A percentile compares a stretch with the other conserved stretches of the same genome.
Conservation (phyloP, 352 stramenopile species). For the Pythium insidiosum region DNA sequence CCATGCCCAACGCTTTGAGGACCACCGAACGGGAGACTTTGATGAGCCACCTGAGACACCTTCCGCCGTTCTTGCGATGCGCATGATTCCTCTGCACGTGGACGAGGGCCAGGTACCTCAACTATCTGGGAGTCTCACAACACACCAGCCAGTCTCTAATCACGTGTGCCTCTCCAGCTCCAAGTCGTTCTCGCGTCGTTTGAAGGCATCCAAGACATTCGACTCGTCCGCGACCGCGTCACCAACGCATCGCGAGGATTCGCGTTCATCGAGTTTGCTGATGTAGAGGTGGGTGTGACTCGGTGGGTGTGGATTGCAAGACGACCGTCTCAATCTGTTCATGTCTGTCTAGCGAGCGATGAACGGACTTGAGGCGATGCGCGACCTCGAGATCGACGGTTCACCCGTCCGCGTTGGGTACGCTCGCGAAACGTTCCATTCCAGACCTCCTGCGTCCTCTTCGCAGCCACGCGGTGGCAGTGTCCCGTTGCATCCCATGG, state of each 20-base stretch:
- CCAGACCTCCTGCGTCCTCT: background rate
- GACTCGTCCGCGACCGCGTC: constrained; percentile 59
- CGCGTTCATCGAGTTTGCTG: constrained; percentile 70
- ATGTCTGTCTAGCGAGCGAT: too few relatives aligned
- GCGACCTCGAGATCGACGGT: too few relatives aligned
- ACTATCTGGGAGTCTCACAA: background rate
- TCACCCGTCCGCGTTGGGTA: constrained; percentile 52
- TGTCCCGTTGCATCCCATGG: constrained; percentile 31
- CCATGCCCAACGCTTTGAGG: too few relatives aligned
- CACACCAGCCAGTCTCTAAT: too few relatives aligned
- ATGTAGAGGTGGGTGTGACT: constrained; percentile 54
- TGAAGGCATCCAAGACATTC: constrained; percentile 58
- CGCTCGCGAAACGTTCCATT: constrained; percentile 31
- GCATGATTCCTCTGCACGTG: constrained; percentile 59
- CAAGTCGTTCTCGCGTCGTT: constrained; percentile 61
- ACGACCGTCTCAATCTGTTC: too few relatives aligned
- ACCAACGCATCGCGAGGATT: constrained; percentile 67
- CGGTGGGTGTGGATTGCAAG: too few relatives aligned
- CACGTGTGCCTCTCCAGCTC: constrained; percentile 27
- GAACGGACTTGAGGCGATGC: too few relatives aligned
- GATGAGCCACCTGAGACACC: constrained; percentile 17
- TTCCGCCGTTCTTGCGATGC: constrained; percentile 61
- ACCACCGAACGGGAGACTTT: too few relatives aligned
- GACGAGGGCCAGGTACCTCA: constrained; percentile 62
- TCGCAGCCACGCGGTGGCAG: background rate